Base-by-base conservation (phyloP, 2,329 filamentous ascomycete species). In the Leptographium lundbergii region DNA sequence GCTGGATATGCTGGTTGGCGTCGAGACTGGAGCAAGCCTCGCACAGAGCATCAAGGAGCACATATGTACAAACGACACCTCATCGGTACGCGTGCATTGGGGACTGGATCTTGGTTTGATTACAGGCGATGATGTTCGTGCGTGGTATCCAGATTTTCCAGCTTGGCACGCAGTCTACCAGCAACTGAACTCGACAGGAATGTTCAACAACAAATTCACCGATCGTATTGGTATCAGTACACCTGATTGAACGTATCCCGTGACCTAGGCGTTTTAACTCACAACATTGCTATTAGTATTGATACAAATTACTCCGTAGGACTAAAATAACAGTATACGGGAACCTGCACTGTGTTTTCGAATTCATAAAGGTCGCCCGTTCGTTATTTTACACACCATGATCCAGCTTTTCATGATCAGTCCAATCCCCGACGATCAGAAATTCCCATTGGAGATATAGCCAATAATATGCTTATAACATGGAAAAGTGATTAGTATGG, bases 121-220 rank as follows among this genome's bases (percentile, higher is more conserved):
- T 11, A 65, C 62, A 1, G 57, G 45, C 2, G 63, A 64, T 36
- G 65, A 67, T 39, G 62, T 65, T 4, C 60, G 63, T 1, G 57
- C 59, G 22, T 67, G 65, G 66, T 67, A 67, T 57, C 61, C 63
- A 0, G 59, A 63, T 14, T 61, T 67, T 47, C 61, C 59, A 3
- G 57, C 55, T 19, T 67, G 65, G 66, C 42, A 65, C n/a, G 54
- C 29, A 3, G 63, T 67, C 14, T 66, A 64, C 53, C 45, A 57
- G 25, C 42, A 61, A 45, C 57, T 66, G 19, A 67, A 67, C 53
- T 55, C 58, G n/a, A 63, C 61, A 10, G 66, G 66, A 22, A 67
- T 67, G 66, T 67, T 67, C 60, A 65, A 67, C 60, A 67, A 66
- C 59, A 62, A 58, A 32, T 67, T 67, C 19, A 67, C 66, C 0